Evolutionary conservation across 2,329 filamentous ascomycete genomes (phyloP).

Genomic region (Penicillium sp.): DNA sequence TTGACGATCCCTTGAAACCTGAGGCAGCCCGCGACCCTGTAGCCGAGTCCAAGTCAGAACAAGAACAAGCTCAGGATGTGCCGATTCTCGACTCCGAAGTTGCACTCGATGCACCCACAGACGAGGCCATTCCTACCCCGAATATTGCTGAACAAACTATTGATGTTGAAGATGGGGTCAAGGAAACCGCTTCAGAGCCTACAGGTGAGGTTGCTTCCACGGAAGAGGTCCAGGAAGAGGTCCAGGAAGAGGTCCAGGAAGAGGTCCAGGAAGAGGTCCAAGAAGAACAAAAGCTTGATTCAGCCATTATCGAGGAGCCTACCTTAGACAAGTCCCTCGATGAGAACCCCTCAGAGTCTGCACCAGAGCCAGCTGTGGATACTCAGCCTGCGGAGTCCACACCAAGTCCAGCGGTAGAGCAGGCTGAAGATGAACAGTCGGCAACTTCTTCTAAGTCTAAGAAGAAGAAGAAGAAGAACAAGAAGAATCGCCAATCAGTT

Average conservation of each 20-base stretch:
- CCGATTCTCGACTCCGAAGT: background rate
- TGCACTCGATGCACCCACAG: background rate
- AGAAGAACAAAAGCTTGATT: background rate
- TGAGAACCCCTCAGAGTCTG: background rate
- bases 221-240: background rate
- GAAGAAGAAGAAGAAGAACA: conserved; percentile 27
- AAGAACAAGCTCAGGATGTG: background rate
- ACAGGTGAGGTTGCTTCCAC: background rate
- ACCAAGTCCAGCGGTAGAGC: background rate
- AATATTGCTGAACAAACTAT: conserved; percentile 2
- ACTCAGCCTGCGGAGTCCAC: background rate
- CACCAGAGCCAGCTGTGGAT: background rate
- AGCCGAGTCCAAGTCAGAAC: background rate
- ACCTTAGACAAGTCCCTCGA: background rate
- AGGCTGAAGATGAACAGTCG: background rate
- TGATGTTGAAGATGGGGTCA: background rate
- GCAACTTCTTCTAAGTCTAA: conserved; percentile 10
- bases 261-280: background rate
- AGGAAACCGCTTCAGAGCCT: background rate
- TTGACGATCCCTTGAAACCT: background rate
- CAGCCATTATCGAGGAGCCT: background rate
- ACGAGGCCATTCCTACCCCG: background rate
- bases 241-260: background rate
- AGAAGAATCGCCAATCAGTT: conserved; percentile 23
- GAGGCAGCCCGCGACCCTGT: conserved; percentile 1